Conservation (phyloP, 306 rosid species). For the Quercus variabilis region DNA sequence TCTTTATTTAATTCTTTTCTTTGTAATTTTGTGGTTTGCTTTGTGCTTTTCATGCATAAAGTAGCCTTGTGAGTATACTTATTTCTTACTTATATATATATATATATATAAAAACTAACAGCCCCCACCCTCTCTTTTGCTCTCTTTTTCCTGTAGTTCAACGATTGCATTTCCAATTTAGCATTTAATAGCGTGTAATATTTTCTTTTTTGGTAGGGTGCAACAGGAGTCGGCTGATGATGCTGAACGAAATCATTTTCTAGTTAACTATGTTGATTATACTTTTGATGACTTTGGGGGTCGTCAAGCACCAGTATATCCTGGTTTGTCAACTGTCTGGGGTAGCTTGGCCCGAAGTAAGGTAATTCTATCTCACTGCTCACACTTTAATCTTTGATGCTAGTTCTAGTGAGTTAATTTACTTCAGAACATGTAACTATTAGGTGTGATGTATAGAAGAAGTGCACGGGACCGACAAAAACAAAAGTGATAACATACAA, state of each 20-base stretch:
- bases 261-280: slow-evolving; percentile 91
- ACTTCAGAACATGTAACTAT: neutral
- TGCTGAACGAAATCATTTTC: slow-evolving; percentile 93
- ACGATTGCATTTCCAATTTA: slow-evolving; percentile 11
- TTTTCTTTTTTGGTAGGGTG: slow-evolving; percentile 59
- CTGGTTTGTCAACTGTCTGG: slow-evolving; percentile 98
- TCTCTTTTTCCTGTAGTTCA: slow-evolving; percentile 5
- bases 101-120: too few species aligned
- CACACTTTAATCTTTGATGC: neutral
- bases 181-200: slow-evolving; percentile 9
- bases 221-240: slow-evolving; percentile 99
- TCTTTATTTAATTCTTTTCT: too few species aligned
- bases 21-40: too few species aligned
- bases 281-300: slow-evolving; percentile 99
- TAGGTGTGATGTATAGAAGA: neutral
- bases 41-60: too few species aligned
- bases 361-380: slow-evolving; percentile 37
- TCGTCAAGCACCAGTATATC: slow-evolving; percentile 97
- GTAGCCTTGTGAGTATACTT: too few species aligned
- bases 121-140: neutral
- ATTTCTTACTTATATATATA: too few species aligned
- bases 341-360: slow-evolving; percentile 99
- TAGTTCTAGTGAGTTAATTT: too few species aligned
- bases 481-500: neutral
- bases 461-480: neutral